Conservation (phyloP, 2,329 filamentous ascomycete genomes). For the Fusarium drepaniforme region DNA sequence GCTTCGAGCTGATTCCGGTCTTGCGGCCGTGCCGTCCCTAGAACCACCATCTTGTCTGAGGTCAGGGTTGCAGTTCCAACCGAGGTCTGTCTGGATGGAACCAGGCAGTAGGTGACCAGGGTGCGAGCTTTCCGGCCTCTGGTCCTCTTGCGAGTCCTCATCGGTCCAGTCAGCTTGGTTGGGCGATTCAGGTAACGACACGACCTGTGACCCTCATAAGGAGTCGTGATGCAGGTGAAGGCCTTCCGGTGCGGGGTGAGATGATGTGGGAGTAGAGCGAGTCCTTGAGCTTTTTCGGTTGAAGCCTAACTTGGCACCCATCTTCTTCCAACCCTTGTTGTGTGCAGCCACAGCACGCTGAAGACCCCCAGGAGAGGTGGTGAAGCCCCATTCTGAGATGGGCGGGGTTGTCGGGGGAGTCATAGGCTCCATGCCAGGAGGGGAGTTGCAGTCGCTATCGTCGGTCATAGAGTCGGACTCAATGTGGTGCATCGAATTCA, state of each 20-base stretch:
- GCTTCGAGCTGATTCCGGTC: constrained; percentile 46
- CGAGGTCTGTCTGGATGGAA: constrained; percentile 31
- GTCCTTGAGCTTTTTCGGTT: constrained; percentile 64
- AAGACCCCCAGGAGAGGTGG: constrained; percentile 64
- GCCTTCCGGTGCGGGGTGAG: constrained; percentile 55
- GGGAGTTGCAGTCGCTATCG: constrained; percentile 73
- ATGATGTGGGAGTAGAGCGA: constrained; percentile 58
- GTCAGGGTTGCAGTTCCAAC: constrained; percentile 34
- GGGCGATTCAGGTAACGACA: constrained; percentile 59
- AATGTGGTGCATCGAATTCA: constrained; percentile 59
- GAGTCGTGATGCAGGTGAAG: constrained; percentile 51
- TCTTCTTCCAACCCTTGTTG: constrained; percentile 73
- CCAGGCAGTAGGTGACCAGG: constrained; percentile 56
- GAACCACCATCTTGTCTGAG: constrained; percentile 45
- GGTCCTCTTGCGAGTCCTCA: constrained; percentile 25
- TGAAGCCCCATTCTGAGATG: constrained; percentile 67
- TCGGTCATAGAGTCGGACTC: constrained; percentile 70
- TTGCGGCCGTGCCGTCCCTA: constrained; percentile 63
- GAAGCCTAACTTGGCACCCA: constrained; percentile 71
- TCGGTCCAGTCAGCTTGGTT: constrained; percentile 38
- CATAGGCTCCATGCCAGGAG: constrained; percentile 71
- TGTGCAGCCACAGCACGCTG: constrained; percentile 67
- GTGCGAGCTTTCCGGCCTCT: constrained; percentile 60
- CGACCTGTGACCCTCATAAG: constrained; percentile 71
- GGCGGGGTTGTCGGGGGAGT: constrained; percentile 82